Evolutionary conservation across 306 rosid genomes (phyloP).

Genomic region (Rubus parviflorus): DNA sequence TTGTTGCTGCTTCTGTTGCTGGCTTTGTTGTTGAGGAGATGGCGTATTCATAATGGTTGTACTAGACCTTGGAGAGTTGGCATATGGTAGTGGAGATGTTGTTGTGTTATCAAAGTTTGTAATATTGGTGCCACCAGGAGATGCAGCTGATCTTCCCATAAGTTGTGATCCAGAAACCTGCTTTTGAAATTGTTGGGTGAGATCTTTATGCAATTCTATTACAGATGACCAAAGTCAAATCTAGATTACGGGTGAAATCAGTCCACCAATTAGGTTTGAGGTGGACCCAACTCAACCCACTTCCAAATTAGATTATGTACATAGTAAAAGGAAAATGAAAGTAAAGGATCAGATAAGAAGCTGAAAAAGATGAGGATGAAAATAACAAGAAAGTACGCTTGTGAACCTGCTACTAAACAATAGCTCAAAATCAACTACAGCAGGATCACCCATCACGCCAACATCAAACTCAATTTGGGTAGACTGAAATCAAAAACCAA

Average conservation of each 20-base stretch:
- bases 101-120: constrained; percentile 76
- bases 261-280: background rate
- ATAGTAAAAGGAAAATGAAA: background rate
- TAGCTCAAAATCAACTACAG: background rate
- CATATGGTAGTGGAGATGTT: constrained; percentile 83
- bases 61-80: constrained; percentile 91
- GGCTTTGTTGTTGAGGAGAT: constrained; percentile 91
- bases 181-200: constrained; percentile 22
- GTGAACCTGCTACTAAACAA: background rate
- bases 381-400: background rate
- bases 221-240: background rate
- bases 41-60: constrained; percentile 80
- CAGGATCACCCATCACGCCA: background rate
- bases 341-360: background rate
- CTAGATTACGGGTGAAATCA: background rate
- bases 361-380: background rate
- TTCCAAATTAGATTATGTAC: background rate
- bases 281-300: background rate
- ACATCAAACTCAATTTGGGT: background rate
- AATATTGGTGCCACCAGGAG: constrained; percentile 71
- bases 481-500: background rate
- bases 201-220: background rate
- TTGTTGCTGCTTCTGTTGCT: constrained; percentile 57
- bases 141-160: constrained; percentile 90
- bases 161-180: constrained; percentile 86